Conservation (phyloP, 1,284 basidiomycete genomes). For the Irpex lacteus region DNA sequence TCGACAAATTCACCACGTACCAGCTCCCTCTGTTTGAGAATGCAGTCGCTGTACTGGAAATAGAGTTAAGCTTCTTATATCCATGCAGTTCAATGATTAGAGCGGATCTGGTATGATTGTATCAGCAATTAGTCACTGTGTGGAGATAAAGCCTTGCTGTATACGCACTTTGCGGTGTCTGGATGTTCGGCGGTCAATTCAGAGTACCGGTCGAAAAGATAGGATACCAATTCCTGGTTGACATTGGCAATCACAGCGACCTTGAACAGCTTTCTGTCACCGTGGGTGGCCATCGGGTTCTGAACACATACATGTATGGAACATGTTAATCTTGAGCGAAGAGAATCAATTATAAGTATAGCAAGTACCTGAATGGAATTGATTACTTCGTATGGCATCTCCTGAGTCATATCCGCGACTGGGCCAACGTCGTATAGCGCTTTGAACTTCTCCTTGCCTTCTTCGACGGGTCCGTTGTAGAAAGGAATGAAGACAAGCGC, state of each 20-base stretch:
- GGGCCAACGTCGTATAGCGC: constrained; percentile 11
- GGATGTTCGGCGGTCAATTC: constrained; percentile 5
- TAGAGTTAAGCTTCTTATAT: constrained; percentile 3
- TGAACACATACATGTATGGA: not conserved
- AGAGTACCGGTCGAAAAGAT: constrained; percentile 6
- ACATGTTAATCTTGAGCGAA: not conserved
- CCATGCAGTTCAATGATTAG: constrained; percentile 8
- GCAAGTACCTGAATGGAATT: constrained; percentile 13
- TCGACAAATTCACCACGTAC: constrained; percentile 6
- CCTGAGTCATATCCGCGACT: constrained; percentile 14
- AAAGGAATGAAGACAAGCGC: constrained; percentile 5
- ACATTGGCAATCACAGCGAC: not conserved
- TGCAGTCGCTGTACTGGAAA: constrained; percentile 7
- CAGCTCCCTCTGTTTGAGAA: constrained; percentile 9
- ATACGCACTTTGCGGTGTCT: constrained; percentile 9
- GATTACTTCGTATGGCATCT: constrained; percentile 15
- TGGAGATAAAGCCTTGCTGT: no score
- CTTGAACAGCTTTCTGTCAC: constrained; percentile 12
- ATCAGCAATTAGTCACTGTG: no score
- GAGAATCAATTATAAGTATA: not conserved
- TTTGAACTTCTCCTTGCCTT: constrained; percentile 8
- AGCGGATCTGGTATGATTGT: constrained; percentile 2
- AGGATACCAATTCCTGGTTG: constrained; percentile 1
- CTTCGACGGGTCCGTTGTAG: constrained; percentile 9
- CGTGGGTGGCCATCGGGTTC: constrained; percentile 13